Percentiles rank a stretch among this genome's conserved stretches.
These are phyloP conservation scores for Potentilla sterilis DNA, from an alignment of 306 rosid genomes.

Conservation along the genomic window DNA sequence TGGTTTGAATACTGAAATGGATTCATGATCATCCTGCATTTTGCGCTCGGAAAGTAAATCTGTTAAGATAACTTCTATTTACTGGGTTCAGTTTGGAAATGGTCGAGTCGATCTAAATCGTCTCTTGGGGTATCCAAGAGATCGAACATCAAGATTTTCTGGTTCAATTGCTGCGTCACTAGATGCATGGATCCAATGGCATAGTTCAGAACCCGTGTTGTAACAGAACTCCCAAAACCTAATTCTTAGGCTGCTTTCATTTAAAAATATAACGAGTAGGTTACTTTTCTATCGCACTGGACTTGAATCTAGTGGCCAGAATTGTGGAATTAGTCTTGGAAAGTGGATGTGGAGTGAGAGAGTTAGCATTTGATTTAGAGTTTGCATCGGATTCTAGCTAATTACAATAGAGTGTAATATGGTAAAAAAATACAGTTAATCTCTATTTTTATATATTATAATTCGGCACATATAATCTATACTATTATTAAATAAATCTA, in stretches of 20 bases:
- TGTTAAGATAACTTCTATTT: background rate
- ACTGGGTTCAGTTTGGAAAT: slow-evolving; percentile 2
- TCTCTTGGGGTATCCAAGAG: background rate
- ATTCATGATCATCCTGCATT: slow-evolving; percentile 5
- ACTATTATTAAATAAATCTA: no score
- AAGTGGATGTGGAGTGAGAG: background rate
- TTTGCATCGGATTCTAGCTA: background rate
- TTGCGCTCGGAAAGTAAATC: background rate
- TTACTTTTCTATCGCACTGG: background rate
- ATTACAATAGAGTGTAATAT: background rate
- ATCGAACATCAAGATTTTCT: background rate
- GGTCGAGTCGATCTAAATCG: background rate
- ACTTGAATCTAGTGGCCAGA: background rate
- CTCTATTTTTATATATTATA: background rate
- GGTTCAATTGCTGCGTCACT: background rate
- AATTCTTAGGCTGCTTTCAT: background rate
- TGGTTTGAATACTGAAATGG: slow-evolving; percentile 44
- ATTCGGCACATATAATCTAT: background rate
- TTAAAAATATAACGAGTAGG: background rate
- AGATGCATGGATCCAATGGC: background rate
- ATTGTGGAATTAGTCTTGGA: background rate
- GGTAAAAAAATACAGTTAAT: background rate
- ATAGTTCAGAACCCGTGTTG: background rate
- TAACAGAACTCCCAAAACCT: slow-evolving; percentile 8
- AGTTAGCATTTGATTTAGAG: background rate